Percentiles rank a stretch among this genome's conserved stretches.
These are phyloP conservation scores for Saccharomyces mikatae DNA, from an alignment of 805 yeast genomes.

Conservation along the genomic window DNA sequence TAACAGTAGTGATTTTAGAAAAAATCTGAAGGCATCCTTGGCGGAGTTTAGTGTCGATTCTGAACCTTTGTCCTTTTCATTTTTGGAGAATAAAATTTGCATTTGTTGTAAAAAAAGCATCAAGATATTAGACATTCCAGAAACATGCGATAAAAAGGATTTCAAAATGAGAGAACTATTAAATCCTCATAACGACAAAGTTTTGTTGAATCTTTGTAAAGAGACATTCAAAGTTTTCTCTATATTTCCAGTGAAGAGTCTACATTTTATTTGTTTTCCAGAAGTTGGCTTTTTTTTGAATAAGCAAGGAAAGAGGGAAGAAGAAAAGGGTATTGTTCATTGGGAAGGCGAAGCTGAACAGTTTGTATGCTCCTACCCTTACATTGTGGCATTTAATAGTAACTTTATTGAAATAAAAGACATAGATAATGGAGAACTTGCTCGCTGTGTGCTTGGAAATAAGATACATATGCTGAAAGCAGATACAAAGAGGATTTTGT, in stretches of 20 bases:
- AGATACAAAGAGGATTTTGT: constrained; percentile 85
- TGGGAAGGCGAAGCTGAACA: constrained; percentile 97
- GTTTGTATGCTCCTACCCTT: constrained; percentile 94
- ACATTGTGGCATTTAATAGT: constrained; percentile 80
- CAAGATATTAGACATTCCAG: constrained; percentile 78
- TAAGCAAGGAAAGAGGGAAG: constrained; percentile 91
- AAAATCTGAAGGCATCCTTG: constrained; percentile 57
- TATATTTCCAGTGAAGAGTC: constrained; percentile 80
- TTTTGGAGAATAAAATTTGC: constrained; percentile 79
- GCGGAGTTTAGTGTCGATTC: constrained; percentile 75
- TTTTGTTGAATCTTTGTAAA: constrained; percentile 71
- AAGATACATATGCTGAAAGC: constrained; percentile 83
- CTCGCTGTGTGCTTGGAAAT: constrained; percentile 89
- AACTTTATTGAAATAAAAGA: constrained; percentile 88
- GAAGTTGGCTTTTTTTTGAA: constrained; percentile 93
- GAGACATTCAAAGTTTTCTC: constrained; percentile 86
- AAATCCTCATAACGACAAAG: constrained; percentile 85
- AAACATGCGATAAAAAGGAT: constrained; percentile 40
- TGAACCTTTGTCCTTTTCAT: constrained; percentile 87
- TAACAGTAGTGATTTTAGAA: constrained; percentile 46
- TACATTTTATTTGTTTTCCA: constrained; percentile 79
- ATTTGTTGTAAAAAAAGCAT: constrained; percentile 95
- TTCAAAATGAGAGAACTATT: constrained; percentile 77
- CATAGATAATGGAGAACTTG: constrained; percentile 76
- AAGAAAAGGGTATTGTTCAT: constrained; percentile 84